Conservation (phyloP, 2,329 filamentous ascomycete genomes). For the Paraphoma chrysanthemicola region DNA sequence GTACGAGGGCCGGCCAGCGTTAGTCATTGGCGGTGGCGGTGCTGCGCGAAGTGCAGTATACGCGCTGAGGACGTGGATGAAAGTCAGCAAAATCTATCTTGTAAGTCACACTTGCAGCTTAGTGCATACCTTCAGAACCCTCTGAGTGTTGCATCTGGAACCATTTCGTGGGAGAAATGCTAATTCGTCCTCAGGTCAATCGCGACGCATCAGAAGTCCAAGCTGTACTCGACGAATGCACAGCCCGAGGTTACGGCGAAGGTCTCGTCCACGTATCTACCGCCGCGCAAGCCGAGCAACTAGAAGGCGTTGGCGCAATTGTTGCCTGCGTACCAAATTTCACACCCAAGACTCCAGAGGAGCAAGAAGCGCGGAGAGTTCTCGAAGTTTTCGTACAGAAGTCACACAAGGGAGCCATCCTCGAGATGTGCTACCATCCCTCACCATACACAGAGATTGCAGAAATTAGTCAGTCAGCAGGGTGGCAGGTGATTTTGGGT, state of each 20-base stretch:
- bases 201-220: slow-evolving; percentile 72
- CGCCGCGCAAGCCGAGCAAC: slow-evolving; percentile 63
- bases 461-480: slow-evolving; percentile 64
- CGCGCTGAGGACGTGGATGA: slow-evolving; percentile 73
- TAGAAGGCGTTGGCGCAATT: slow-evolving; percentile 70
- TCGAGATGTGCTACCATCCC: slow-evolving; percentile 88
- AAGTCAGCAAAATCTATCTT: slow-evolving; percentile 73
- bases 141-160: too few species aligned
- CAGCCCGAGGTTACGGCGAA: slow-evolving; percentile 64
- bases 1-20: slow-evolving; percentile 67
- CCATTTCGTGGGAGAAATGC: background rate
- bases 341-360: slow-evolving; percentile 68
- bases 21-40: slow-evolving; percentile 80
- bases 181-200: slow-evolving; percentile 58
- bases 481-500: slow-evolving; percentile 77
- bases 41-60: slow-evolving; percentile 81
- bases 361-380: slow-evolving; percentile 66
- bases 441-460: slow-evolving; percentile 69
- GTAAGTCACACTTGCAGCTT: slow-evolving; percentile 33
- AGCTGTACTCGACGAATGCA: slow-evolving; percentile 71
- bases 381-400: slow-evolving; percentile 59
- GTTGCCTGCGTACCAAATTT: slow-evolving; percentile 80
- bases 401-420: slow-evolving; percentile 68
- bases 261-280: slow-evolving; percentile 67
- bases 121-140: too few species aligned